Conservation (phyloP, 352 stramenopile genomes). For the Salisapilia sapeloensis region DNA sequence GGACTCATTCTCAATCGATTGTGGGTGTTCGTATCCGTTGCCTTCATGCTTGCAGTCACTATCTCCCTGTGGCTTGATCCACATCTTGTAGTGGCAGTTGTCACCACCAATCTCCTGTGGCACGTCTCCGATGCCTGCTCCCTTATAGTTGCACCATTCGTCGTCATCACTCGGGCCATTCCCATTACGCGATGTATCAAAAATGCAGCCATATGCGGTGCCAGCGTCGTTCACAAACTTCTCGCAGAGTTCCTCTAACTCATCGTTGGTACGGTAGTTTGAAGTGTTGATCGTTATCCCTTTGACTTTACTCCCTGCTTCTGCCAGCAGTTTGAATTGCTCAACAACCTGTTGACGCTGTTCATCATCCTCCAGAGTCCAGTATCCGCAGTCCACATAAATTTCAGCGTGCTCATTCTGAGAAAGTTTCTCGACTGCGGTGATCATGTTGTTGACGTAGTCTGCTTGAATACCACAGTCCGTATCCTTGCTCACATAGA, state of each 20-base stretch:
- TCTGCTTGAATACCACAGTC: constrained; percentile 17
- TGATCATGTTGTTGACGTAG: constrained; percentile 34
- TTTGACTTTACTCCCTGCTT: constrained; percentile 19
- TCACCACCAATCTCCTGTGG: constrained; percentile 9
- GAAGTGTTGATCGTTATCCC: constrained; percentile 56
- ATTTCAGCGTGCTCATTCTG: constrained; percentile 32
- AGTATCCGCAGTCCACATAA: constrained; percentile 51
- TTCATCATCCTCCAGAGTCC: constrained; percentile 17
- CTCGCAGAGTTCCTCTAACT: constrained; percentile 24
- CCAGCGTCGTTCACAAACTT: constrained; percentile 10
- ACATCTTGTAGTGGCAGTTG: constrained; percentile 9
- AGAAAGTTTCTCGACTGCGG: constrained; percentile 27
- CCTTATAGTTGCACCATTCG: constrained; percentile 17
- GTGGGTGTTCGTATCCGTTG: constrained; percentile 5
- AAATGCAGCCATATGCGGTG: too few species aligned
- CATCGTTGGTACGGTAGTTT: constrained; percentile 43
- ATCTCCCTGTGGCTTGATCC: constrained; percentile 18
- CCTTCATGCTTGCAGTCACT: too few species aligned
- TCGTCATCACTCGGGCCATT: constrained; percentile 3
- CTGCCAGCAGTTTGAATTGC: constrained; percentile 22
- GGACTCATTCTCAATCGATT: too few species aligned
- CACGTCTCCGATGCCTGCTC: constrained; percentile 10
- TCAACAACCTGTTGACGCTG: constrained; percentile 11
- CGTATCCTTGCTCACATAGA: constrained; percentile 15
- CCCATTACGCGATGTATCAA: constrained; percentile 17